These are phyloP conservation scores for Dissoconium aciculare DNA, from an alignment of 2,329 filamentous ascomycete genomes.

Conservation along the genomic window DNA sequence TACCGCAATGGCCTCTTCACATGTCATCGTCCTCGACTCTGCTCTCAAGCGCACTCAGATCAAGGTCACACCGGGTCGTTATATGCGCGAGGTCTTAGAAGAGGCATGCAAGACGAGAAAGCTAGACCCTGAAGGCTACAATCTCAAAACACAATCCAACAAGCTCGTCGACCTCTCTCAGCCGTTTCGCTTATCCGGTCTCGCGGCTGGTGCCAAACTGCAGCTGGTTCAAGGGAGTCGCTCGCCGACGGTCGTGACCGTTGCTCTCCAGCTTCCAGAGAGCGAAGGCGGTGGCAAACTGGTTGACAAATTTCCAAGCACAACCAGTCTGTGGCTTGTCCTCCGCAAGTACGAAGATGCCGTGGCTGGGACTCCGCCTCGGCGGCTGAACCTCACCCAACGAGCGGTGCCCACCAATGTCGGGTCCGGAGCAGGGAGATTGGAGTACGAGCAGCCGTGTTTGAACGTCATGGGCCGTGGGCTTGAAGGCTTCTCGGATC, in stretches of 20 bases:
- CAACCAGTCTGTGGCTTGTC: constrained; percentile 77
- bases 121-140: constrained; percentile 55
- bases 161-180: constrained; percentile 75
- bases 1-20: constrained; percentile 57
- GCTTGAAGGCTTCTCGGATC: constrained; percentile 58
- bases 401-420: constrained; percentile 54
- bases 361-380: constrained; percentile 34
- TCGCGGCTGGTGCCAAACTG: constrained; percentile 74
- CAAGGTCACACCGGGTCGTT: constrained; percentile 69
- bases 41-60: constrained; percentile 63
- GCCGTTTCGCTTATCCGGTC: constrained; percentile 67
- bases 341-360: constrained; percentile 79
- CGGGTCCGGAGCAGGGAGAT: constrained; percentile 48
- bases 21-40: constrained; percentile 70
- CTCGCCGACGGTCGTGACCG: constrained; percentile 69
- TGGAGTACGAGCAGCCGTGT: constrained; percentile 79
- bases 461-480: constrained; percentile 73
- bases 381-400: constrained; percentile 63
- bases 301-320: constrained; percentile 74
- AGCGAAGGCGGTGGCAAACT: constrained; percentile 54
- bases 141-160: constrained; percentile 76
- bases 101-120: constrained; percentile 78
- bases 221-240: constrained; percentile 80
- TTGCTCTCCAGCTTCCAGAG: constrained; percentile 73
- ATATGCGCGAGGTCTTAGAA: constrained; percentile 69